These are phyloP conservation scores for Blastocrithidia nonstop DNA, from an alignment of 208 protist species.

Conservation along the genomic window DNA sequence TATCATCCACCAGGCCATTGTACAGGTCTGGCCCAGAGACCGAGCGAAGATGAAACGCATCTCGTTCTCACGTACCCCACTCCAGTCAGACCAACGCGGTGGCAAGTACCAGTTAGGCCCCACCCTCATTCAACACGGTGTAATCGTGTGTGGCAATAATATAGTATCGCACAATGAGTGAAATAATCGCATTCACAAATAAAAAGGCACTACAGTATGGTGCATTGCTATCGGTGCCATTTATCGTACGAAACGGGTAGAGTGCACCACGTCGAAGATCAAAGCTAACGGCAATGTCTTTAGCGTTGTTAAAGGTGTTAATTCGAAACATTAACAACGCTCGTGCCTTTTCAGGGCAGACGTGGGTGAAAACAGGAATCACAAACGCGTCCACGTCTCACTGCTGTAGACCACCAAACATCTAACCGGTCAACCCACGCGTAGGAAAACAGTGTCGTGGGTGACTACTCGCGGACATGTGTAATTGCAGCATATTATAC, in stretches of 20 bases:
- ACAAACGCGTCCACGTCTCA: slow-evolving; percentile 84
- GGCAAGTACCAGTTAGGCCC: slow-evolving; percentile 66
- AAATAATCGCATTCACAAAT: slow-evolving; percentile 77
- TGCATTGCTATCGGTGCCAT: slow-evolving; percentile 50
- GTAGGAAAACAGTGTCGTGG: slow-evolving; percentile 47
- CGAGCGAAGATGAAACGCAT: slow-evolving; percentile 66
- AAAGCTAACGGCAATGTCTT: slow-evolving; percentile 53
- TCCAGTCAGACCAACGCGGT: slow-evolving; percentile 74
- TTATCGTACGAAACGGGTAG: slow-evolving; percentile 72
- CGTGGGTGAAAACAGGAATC: slow-evolving; percentile 70
- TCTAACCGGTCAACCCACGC: slow-evolving; percentile 56
- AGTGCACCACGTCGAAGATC: slow-evolving; percentile 69
- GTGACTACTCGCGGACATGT: slow-evolving; percentile 25
- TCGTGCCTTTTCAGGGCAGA: slow-evolving; percentile 50
- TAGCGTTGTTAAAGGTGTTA: slow-evolving; percentile 53
- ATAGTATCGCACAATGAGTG: slow-evolving; percentile 66
- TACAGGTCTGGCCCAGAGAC: slow-evolving; percentile 80
- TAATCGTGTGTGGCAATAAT: slow-evolving; percentile 65
- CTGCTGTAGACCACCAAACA: slow-evolving; percentile 51
- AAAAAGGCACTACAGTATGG: slow-evolving; percentile 62
- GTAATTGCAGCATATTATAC: slow-evolving; percentile 77
- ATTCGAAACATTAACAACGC: slow-evolving; percentile 76
- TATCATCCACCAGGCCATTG: slow-evolving; percentile 75
- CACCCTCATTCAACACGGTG: slow-evolving; percentile 38
- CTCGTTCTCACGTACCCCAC: slow-evolving; percentile 73